These are phyloP conservation scores for Neurospora sp. DNA, from an alignment of 2,329 filamentous ascomycete species.

Conservation along the genomic window DNA sequence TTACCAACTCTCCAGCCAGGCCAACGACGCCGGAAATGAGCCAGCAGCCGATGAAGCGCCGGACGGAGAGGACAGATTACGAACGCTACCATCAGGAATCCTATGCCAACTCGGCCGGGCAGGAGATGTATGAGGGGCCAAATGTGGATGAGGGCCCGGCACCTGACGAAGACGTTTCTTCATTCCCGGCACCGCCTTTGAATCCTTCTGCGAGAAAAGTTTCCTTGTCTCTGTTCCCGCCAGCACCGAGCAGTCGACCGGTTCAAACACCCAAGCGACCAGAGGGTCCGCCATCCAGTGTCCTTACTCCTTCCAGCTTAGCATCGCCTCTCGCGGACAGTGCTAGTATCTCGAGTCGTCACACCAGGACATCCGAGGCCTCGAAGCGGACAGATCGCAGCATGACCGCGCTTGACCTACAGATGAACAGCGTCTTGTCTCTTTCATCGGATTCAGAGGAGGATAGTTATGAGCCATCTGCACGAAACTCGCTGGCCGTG, in stretches of 20 bases:
- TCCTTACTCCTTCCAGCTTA: constrained; percentile 19
- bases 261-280: constrained; percentile 8
- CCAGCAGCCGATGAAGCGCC: constrained; percentile 20
- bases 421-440: constrained; percentile 45
- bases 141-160: constrained; percentile 4
- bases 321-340: constrained; percentile 30
- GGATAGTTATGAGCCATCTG: constrained; percentile 23
- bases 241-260: not conserved
- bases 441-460: constrained; percentile 51
- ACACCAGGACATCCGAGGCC: constrained; percentile 44
- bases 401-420: constrained; percentile 40
- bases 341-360: constrained; percentile 44
- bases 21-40: constrained; percentile 26
- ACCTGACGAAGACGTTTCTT: not conserved
- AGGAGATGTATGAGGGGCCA: constrained; percentile 8
- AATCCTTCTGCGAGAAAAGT: constrained; percentile 5
- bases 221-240: constrained; percentile 12
- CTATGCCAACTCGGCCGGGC: constrained; percentile 32
- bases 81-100: constrained; percentile 50
- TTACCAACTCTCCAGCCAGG: constrained; percentile 34
- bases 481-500: constrained; percentile 24
- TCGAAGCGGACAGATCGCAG: constrained; percentile 40
- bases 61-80: constrained; percentile 29
- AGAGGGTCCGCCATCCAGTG: constrained; percentile 19
- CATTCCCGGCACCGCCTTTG: constrained; percentile 8